Base-by-base conservation (phyloP, 371 early-diverging fungal genomes). In the Mortierella sp. region DNA sequence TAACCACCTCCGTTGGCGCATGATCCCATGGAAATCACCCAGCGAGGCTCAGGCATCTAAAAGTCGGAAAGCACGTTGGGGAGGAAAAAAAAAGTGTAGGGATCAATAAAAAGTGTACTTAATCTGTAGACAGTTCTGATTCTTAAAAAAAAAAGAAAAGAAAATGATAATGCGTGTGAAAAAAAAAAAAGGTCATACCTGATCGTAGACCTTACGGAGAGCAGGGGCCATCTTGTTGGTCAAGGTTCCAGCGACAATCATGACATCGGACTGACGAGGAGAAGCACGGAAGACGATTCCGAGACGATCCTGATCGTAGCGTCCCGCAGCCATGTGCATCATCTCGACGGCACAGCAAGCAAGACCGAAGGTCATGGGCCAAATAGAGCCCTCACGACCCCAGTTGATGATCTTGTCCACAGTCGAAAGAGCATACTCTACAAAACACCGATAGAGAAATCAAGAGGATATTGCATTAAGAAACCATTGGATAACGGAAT, bases 141-240 rank as follows among this genome's bases (percentile, higher is more conserved):
- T 7, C 26, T 57, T 14, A 26, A 57, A 61, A 16, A 15, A 9
- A 55, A 4, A 14, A 47, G 25, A 15, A 23, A n/a, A 11, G 25
- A 15, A 47, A 23, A 26, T 53, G 30, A 30, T 43, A 75, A 6
- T 29, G 11, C 9, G 4, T 29, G 11, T 11, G 9, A 18, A 18
- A 29, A 25, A 16, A 70, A 29, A 16, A 56, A 29, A 11, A 2
- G 28, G 18, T n/a, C 19, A 68, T 88, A 90, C 92, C 85, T 94
- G 94, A 81, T 95, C 97, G 66, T 95, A 98, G 64, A 98, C 98
- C 84, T 96, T 96, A 70, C 99, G 91, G 69, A 98, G 87, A 15
- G 97, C 96, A 53, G 99, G 97, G 2, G 99, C 99, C 99, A 98
- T 98, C 87, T 98, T 98, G 90, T 98, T 98, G 61, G 98, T 98